Percentiles rank a stretch among this genome's conserved stretches.
Conservation (phyloP, 192 early-diverging fungal genomes). For the Backusella australiensis region DNA sequence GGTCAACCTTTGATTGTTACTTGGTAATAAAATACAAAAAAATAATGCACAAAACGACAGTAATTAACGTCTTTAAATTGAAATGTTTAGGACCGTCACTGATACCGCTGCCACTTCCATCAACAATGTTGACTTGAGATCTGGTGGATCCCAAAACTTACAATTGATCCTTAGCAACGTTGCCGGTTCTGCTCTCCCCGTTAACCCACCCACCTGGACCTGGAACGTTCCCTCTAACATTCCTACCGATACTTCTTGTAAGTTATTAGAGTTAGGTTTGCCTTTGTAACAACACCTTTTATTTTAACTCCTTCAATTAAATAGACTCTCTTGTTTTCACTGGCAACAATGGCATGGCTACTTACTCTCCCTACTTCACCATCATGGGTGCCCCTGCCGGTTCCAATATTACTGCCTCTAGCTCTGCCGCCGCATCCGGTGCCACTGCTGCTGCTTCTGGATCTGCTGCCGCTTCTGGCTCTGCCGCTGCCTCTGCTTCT, state of each 20-base stretch:
- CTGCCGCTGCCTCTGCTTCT: background rate
- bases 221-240: constrained; percentile 29
- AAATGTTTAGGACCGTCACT: constrained; percentile 1
- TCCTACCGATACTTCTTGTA: constrained; percentile 20
- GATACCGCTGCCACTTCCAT: constrained; percentile 10
- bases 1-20: constrained; percentile 5
- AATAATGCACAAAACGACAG: background rate
- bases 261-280: background rate
- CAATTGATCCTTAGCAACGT: background rate
- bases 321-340: constrained; percentile 19
- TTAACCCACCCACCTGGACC: background rate
- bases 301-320: background rate
- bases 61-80: background rate
- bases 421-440: background rate
- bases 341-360: background rate
- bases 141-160: constrained; percentile 17
- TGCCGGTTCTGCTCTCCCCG: constrained; percentile 11
- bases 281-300: no score
- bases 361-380: constrained; percentile 23
- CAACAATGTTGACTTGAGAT: constrained; percentile 14
- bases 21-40: constrained; percentile 1
- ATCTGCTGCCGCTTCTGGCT: background rate
- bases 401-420: background rate
- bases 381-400: constrained; percentile 11
- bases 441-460: background rate